Conservation (phyloP, 352 stramenopile genomes). For the Saprolegnia parasitica region DNA sequence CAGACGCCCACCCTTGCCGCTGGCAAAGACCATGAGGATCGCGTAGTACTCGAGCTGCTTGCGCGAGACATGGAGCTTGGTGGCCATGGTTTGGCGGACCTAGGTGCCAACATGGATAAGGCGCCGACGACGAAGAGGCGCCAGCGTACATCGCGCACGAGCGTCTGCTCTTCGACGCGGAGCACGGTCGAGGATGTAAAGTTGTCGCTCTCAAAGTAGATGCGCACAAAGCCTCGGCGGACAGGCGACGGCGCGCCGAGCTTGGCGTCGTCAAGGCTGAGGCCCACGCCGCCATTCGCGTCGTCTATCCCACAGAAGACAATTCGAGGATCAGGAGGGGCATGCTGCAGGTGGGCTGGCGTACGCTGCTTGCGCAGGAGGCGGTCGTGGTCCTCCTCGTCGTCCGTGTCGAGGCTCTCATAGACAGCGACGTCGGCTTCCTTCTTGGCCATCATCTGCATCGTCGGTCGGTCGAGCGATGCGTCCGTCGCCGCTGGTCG, state of each 20-base stretch:
- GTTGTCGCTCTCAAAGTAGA: conserved; percentile 80
- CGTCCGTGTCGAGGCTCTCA: conserved; percentile 9
- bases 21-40: conserved; percentile 76
- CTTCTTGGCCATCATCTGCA: conserved; percentile 7
- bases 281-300: no score
- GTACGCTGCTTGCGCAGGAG: conserved; percentile 6
- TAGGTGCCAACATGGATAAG: background rate
- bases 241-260: conserved; percentile 37
- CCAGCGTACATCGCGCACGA: conserved; percentile 53
- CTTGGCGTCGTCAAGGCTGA: background rate
- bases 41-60: conserved; percentile 67
- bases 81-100: conserved; percentile 68
- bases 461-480: background rate
- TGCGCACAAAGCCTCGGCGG: conserved; percentile 65
- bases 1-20: conserved; percentile 33
- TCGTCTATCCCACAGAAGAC: no score
- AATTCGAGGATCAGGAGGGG: no score
- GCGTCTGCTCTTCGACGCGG: conserved; percentile 59
- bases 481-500: background rate
- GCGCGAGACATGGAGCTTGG: conserved; percentile 70
- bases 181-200: conserved; percentile 82
- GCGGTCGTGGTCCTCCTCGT: conserved; percentile 1
- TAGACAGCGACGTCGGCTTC: background rate
- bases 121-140: background rate
- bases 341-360: no score